Evolutionary conservation across 805 yeast species (phyloP), one percentile per base, ranked within the genome.

Genomic region (Starmerella sirachaensis): DNA sequence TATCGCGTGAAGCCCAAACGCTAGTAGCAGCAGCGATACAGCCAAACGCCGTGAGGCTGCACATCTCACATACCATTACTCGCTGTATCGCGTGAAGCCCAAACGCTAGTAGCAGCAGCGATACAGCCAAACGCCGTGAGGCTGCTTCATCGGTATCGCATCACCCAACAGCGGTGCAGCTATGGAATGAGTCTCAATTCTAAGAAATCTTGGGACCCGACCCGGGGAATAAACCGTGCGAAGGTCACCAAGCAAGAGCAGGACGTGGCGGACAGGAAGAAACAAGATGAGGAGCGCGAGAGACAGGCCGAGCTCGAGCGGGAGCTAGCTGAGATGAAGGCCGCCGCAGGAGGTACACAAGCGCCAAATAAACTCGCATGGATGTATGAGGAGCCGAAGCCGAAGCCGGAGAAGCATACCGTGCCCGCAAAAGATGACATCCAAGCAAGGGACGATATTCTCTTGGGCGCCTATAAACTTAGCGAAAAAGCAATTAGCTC

Each of bases 141-240:
- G n/a, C n/a, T n/a, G n/a, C n/a, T n/a, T n/a, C n/a, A n/a, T n/a
- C n/a, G n/a, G n/a, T n/a, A n/a, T n/a, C n/a, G n/a, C n/a, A n/a
- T n/a, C n/a, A n/a, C n/a, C n/a, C n/a, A n/a, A n/a, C n/a, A n/a
- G n/a, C n/a, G n/a, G n/a, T n/a, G n/a, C 10, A 4, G 20, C 13
- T 14, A 9, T 20, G 9, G 13, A 13, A 45, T 45, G 48, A 42
- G 46, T 25, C 66, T 88, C 45, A 88, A 88, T 56, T 59, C 86
- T 39, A 80, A 88, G 62, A 88, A 88, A 57, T 88, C 97, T 44
- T 88, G 97, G 98, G 84, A 88, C 58, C 96, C 98, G 2, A 86
- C 79, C 32, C 65, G 83, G 35, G 64, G 81, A 54, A 81, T 78
- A 56, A 88, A 88, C 64, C 84, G 78, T 59, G 77, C 76, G 47